These are phyloP conservation scores for Triticum timopheevii DNA, from an alignment of 176 grass and related monocot species.

Conservation along the genomic window DNA sequence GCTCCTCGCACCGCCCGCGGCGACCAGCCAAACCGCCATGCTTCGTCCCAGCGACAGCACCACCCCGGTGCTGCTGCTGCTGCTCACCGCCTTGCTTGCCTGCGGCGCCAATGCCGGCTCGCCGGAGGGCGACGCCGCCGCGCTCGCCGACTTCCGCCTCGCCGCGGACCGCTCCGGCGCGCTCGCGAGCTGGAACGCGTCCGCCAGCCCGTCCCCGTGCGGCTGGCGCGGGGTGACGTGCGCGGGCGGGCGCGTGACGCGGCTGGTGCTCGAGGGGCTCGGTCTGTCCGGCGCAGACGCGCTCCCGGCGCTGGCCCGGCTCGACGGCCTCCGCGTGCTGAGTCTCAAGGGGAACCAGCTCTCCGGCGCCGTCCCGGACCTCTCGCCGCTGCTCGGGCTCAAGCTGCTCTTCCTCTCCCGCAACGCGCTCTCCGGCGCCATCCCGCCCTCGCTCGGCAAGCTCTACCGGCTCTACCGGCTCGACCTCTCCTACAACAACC, in stretches of 20 bases:
- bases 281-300: constrained; percentile 48
- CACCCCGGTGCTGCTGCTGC: background rate
- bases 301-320: constrained; percentile 39
- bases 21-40: background rate
- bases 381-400: constrained; percentile 57
- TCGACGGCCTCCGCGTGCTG: constrained; percentile 79
- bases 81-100: background rate
- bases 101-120: constrained; percentile 41
- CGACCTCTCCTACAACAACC: constrained; percentile 69
- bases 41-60: constrained; percentile 1
- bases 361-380: constrained; percentile 66
- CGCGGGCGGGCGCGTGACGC: constrained; percentile 62
- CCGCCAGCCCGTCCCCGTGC: constrained; percentile 60
- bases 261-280: constrained; percentile 73
- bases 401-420: constrained; percentile 85
- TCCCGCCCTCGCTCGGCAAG: constrained; percentile 49
- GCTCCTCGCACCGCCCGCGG: background rate
- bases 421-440: constrained; percentile 59
- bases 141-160: constrained; percentile 58
- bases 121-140: constrained; percentile 52
- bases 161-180: constrained; percentile 40
- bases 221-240: constrained; percentile 81
- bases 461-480: constrained; percentile 77
- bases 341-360: constrained; percentile 81
- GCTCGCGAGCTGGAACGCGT: constrained; percentile 62